Percentiles rank a stretch among this genome's conserved stretches.
Conservation (phyloP, 805 yeast genomes). For the Lipomyces mesembrius region DNA sequence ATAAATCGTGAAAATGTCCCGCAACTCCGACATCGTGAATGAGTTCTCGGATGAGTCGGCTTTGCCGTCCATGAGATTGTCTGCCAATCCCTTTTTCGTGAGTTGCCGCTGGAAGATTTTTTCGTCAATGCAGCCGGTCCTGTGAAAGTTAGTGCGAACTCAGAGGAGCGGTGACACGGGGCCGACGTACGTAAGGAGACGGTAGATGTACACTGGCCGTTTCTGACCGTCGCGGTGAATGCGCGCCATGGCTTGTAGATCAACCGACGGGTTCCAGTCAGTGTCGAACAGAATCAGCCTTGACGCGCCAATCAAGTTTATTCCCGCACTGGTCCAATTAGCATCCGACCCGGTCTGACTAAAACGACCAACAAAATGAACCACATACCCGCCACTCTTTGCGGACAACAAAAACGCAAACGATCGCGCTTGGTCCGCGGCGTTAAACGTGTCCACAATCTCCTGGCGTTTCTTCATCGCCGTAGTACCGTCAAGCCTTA, state of each 20-base stretch:
- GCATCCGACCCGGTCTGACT: no score
- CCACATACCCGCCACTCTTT: conserved; percentile 75
- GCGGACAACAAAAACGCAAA: conserved; percentile 81
- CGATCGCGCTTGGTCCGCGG: conserved; percentile 45
- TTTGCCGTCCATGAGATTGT: conserved; percentile 60
- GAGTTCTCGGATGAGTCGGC: conserved; percentile 53
- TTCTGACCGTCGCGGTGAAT: conserved; percentile 93
- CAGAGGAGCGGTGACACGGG: background rate
- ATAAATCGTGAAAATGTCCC: conserved; percentile 70
- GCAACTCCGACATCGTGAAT: conserved; percentile 70
- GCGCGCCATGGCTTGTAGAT: conserved; percentile 93
- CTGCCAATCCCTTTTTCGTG: conserved; percentile 78
- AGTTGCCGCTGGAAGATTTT: conserved; percentile 91
- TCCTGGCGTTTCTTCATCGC: conserved; percentile 66
- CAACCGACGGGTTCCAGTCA: conserved; percentile 96
- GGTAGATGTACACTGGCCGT: conserved; percentile 75
- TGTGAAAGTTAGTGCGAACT: background rate
- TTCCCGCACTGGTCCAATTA: conserved; percentile 57
- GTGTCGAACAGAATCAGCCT: conserved; percentile 84
- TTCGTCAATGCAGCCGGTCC: conserved; percentile 88
- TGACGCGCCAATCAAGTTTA: conserved; percentile 89
- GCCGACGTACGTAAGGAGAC: conserved; percentile 61
- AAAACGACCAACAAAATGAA: background rate
- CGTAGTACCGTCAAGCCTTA: conserved; percentile 84
- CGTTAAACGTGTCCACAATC: conserved; percentile 73